Base-by-base conservation (phyloP, 192 early-diverging fungal species). In the Rhizophagus sp. region DNA sequence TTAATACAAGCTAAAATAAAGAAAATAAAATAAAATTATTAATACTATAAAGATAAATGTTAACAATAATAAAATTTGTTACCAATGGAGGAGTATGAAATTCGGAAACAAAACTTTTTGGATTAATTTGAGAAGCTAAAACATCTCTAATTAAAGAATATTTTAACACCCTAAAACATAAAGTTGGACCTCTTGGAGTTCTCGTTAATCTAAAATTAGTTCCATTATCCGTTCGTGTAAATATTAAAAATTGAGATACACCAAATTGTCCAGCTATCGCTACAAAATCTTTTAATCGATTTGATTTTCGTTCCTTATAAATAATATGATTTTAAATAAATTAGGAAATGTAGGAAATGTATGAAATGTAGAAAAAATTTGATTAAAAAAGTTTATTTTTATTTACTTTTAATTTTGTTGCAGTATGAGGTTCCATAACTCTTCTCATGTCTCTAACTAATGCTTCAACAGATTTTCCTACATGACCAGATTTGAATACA, bases 371-470 rank as follows among this genome's bases (percentile, higher is more conserved):
- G 30, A 30, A 30, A 30, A 30, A 1, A 30, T 30, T n/a, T n/a
- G n/a, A n/a, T n/a, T n/a, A n/a, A n/a, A 30, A 30, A 30, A 30
- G 1, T 4, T 36, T 36, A 4, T 36, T 36, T 36, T 44, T 30
- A 17, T 17, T 61, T 17, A 94, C 96, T 86, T 87, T 90, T 62
- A 99, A 90, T 73, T 92, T 92, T 15, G 87, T 85, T 4, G 98
- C 98, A 25, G 98, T 99, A 85, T 98, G 93, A 17, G 98, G 98
- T 86, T 98, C 95, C 94, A 99, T 96, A 41, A 95, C 88, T 63
- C 85, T 88, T 39, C 98, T 91, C 49, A 97, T 85, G 84, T 99
- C 96, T 49, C 79, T 82, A 27, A 97, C 96, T 15, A 99, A 89
- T 12, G 89, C 89, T 19, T 89, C 81, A 15, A 97, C 93, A n/a